Percentiles rank a stretch among this genome's conserved stretches.
Evolutionary conservation across 2,329 filamentous ascomycete genomes (phyloP).

Genomic region (Paraphaeosphaeria sporulosa): DNA sequence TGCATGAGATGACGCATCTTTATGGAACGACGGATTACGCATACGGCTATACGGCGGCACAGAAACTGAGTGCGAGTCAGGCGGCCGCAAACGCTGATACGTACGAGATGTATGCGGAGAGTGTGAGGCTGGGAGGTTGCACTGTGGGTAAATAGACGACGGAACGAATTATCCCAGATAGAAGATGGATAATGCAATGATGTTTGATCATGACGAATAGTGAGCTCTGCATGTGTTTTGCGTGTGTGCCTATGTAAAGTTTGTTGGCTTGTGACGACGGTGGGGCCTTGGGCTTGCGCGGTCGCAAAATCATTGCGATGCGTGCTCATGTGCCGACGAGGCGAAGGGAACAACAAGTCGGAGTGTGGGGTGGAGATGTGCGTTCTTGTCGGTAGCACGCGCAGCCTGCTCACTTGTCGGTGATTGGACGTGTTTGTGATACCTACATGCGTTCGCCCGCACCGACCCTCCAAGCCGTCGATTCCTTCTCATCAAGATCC

Average conservation of each 20-base stretch:
- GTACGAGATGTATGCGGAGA: constrained; percentile 24
- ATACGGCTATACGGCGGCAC: constrained; percentile 16
- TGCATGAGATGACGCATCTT: constrained; percentile 21
- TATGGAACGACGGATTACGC: constrained; percentile 16
- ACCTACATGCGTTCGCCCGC: no score
- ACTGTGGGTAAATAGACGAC: constrained; percentile 12
- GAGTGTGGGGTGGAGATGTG: no score
- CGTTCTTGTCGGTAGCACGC: no score
- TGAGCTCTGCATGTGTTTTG: no score
- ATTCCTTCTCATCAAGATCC: no score
- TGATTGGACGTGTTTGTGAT: no score
- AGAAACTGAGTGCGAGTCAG: constrained; percentile 15
- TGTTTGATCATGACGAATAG: neutral
- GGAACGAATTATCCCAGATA: neutral
- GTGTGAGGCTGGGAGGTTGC: constrained; percentile 20
- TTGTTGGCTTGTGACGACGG: neutral
- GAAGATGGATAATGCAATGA: neutral
- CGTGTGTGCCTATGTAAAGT: neutral
- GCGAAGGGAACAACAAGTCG: no score
- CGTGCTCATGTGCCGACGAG: no score
- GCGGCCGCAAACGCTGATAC: constrained; percentile 20
- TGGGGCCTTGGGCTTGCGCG: neutral
- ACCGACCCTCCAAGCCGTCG: no score
- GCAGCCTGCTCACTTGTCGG: no score
- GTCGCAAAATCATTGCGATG: no score